Evolutionary conservation across 306 rosid species (phyloP).

Genomic region (Citrullus mucosospermus): DNA sequence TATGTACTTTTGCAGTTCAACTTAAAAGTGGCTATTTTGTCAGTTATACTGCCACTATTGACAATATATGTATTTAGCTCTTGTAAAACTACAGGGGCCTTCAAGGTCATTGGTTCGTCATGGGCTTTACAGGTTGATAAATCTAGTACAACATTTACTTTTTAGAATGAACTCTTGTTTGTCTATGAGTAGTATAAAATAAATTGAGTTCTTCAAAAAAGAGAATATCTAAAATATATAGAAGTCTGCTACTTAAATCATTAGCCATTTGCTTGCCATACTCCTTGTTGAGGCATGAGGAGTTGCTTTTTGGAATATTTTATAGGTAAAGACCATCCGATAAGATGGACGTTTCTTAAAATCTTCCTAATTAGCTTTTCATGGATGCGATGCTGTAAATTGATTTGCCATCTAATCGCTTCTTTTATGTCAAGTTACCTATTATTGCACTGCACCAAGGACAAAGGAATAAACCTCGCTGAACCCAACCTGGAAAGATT

Average conservation of each 20-base stretch:
- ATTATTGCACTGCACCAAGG: conserved; percentile 2
- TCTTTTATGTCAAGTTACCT: neutral
- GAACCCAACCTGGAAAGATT: conserved; percentile 8
- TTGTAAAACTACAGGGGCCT: neutral
- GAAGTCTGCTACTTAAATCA: neutral
- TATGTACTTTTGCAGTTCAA: too few species aligned
- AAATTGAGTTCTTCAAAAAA: neutral
- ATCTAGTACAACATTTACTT: neutral
- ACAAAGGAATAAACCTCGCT: neutral
- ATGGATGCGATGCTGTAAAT: neutral
- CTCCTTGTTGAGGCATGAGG: neutral
- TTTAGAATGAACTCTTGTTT: neutral
- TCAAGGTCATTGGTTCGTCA: neutral
- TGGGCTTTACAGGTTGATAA: neutral
- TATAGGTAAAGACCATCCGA: neutral
- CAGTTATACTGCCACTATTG: neutral
- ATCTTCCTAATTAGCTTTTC: neutral
- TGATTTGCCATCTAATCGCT: neutral
- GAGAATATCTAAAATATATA: neutral
- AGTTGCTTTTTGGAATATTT: conserved; percentile 2
- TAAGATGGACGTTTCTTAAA: neutral
- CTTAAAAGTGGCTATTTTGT: too few species aligned
- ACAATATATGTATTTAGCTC: neutral
- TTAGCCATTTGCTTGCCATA: neutral
- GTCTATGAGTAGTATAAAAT: neutral